Evolutionary conservation across 2,329 filamentous ascomycete genomes (phyloP), one percentile per base, ranked within the genome.

Genomic region (Ilyonectria robusta): DNA sequence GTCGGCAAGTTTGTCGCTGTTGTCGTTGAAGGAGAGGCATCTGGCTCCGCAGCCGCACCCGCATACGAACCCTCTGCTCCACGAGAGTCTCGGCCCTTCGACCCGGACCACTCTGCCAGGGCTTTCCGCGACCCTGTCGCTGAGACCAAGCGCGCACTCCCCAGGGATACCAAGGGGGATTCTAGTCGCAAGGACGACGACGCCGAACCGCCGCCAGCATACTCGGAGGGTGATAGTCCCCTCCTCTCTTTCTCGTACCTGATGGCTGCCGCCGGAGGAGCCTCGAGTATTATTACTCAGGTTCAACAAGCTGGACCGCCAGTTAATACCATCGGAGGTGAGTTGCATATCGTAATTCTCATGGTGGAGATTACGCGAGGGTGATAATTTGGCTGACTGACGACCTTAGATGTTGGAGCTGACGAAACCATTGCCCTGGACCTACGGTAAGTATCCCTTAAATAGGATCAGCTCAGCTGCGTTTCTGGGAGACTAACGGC

Each of bases 211-310:
- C 96, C 96, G 68, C 96, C 96, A 65, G 95, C 96, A 64, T 99
- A 99, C 82, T 94, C 93, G 74, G 95, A 98, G 89, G 95, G 95
- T 76, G 92, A 91, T 68, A 98, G 94, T 85, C 96, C 96, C 70
- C 90, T 99, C 80, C 89, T 93, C 68, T 94, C 94, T 65, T 99
- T 99, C 79, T 92, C 93, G 76, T 99, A 97, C 89, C 90, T 97
- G 81, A 99, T 99, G 96, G 95, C 96, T 84, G 93, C 94, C 81
- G 95, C 95, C 84, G 95, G 95, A 87, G 95, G 95, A 85, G 93
- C 95, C 76, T 92, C 95, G 85, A 98, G 96, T 89, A 97, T 99
- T 80, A 97, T 99, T 84, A 99, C 96, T 83, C 96, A 99, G 85
- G 96, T 99, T 76, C 95, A 97, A 80, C 96, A 99, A 83, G 93